phyloP scores from a whole-genome alignment of 352 stramenopile species.

The Phytophthora pseudosyringae region DNA sequence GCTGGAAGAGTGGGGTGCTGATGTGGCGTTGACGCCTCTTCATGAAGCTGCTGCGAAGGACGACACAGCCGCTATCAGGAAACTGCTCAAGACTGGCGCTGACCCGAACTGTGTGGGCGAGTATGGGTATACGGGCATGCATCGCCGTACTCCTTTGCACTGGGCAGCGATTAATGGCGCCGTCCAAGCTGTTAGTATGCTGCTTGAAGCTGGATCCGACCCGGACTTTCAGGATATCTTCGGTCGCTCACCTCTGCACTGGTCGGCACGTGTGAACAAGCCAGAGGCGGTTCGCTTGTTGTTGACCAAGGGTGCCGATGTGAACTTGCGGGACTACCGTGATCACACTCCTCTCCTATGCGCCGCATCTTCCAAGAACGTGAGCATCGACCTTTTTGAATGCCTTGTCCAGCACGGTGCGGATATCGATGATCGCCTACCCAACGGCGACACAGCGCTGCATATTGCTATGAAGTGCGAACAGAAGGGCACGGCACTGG shows the following conservation, averaged over 20 bases:
- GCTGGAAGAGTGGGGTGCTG: constrained; percentile 73
- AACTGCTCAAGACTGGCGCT: constrained; percentile 53
- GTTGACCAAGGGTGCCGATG: constrained; percentile 55
- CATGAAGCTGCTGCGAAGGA: constrained; percentile 68
- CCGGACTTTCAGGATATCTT: constrained; percentile 73
- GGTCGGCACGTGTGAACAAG: constrained; percentile 69
- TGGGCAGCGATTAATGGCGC: constrained; percentile 72
- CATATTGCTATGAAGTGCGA: constrained; percentile 81
- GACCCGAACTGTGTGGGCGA: constrained; percentile 77
- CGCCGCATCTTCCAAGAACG: constrained; percentile 60
- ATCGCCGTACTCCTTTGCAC: constrained; percentile 75
- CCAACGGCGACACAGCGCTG: constrained; percentile 73
- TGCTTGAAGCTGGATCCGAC: constrained; percentile 66
- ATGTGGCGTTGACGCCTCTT: constrained; percentile 74
- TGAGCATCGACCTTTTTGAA: constrained; percentile 57
- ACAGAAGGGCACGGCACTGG: constrained; percentile 65
- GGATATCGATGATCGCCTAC: constrained; percentile 71
- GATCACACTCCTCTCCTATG: constrained; percentile 75
- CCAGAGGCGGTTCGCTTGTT: constrained; percentile 54
- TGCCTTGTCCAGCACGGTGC: constrained; percentile 57
- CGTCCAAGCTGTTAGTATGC: constrained; percentile 43
- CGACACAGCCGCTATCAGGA: constrained; percentile 40
- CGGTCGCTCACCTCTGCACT: constrained; percentile 71
- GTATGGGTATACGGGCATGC: constrained; percentile 68
- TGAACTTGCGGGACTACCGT: constrained; percentile 59